Conservation (phyloP, 495 filamentous ascomycete genomes). For the Podospora pseudopauciseta region DNA sequence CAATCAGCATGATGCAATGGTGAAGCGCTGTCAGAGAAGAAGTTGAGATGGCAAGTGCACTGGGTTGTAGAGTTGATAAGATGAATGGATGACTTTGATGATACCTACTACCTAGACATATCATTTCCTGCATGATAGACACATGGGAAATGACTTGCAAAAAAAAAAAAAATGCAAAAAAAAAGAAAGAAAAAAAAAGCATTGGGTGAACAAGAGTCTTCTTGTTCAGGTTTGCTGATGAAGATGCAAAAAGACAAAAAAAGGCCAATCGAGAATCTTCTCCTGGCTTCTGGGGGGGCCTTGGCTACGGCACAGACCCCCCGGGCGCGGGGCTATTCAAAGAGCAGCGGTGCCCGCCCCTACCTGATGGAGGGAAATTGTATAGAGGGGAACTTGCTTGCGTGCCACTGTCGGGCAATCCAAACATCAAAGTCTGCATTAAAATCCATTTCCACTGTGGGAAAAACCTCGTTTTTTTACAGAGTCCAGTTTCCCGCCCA, state of each 20-base stretch:
- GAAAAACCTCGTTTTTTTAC: not conserved
- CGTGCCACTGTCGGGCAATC: no score
- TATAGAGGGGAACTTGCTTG: no score
- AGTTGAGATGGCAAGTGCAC: not conserved
- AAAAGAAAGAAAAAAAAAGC: not conserved
- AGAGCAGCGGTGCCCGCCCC: conserved; percentile 4
- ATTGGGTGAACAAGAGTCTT: not conserved
- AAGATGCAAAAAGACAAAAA: not conserved
- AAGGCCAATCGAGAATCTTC: conserved; percentile 31
- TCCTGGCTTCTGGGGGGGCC: conserved; percentile 25
- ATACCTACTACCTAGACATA: not conserved
- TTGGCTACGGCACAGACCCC: conserved; percentile 24
- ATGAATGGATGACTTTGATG: not conserved
- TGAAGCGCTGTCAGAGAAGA: not conserved
- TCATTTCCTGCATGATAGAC: not conserved
- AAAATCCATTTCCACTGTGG: not conserved
- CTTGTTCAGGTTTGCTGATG: not conserved
- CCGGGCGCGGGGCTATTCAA: conserved; percentile 27
- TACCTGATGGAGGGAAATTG: conserved; percentile 11
- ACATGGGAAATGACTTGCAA: not conserved
- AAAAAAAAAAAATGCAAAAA: not conserved
- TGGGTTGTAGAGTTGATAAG: not conserved
- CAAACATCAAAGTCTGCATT: no score
- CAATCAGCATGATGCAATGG: not conserved
- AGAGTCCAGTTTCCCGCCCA: not conserved